phyloP scores from a whole-genome alignment of 2,329 filamentous ascomycete species.

The Hymenoscyphus albidus region DNA sequence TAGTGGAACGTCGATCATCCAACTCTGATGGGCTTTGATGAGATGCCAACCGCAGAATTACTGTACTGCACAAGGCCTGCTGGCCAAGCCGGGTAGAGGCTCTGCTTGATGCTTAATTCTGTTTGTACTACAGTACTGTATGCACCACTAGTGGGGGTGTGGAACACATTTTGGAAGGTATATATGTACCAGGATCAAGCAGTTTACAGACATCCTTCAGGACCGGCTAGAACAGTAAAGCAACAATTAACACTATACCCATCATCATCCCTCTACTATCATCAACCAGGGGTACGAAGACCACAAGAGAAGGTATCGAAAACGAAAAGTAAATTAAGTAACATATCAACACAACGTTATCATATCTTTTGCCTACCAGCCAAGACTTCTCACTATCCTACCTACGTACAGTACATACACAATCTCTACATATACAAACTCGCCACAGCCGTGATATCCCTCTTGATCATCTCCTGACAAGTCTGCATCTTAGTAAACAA shows the following conservation, averaged over 20 bases:
- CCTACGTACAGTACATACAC: no score
- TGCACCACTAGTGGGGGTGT: no score
- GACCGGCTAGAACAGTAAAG: no score
- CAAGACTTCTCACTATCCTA: background rate
- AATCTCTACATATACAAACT: slow-evolving; percentile 73
- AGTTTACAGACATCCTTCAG: no score
- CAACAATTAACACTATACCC: no score
- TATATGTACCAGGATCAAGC: no score
- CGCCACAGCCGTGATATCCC: slow-evolving; percentile 88
- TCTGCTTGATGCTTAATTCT: no score
- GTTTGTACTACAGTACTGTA: no score
- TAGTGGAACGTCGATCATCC: background rate
- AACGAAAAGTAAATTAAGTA: background rate
- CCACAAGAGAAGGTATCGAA: background rate
- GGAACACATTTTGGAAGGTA: no score
- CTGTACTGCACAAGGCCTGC: no score
- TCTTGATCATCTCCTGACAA: slow-evolving; percentile 95
- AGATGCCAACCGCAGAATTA: background rate
- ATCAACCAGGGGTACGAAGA: background rate
- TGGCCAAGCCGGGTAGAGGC: no score
- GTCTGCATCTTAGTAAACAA: slow-evolving; percentile 95
- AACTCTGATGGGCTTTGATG: background rate
- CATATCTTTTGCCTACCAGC: background rate
- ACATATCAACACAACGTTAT: background rate
- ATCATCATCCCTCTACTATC: no score